phyloP scores from a whole-genome alignment of 2,329 filamentous ascomycete genomes.

The Talaromyces piceae region DNA sequence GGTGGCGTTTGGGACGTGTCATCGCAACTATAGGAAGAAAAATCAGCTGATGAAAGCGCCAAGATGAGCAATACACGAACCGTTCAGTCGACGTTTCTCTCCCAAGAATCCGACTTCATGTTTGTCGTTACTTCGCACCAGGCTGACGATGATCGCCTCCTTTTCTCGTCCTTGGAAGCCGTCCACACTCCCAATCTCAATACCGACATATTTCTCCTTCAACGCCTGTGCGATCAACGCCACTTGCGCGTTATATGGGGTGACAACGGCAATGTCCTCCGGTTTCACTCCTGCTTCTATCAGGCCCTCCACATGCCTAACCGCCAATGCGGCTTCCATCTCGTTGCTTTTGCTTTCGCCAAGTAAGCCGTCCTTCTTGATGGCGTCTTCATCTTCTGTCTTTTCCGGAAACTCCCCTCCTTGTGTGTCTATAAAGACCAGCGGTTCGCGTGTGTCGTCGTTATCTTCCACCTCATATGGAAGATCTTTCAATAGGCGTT shows the following conservation, averaged over 20 bases:
- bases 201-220: slow-evolving; percentile 71
- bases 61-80: slow-evolving; percentile 45
- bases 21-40: slow-evolving; percentile 66
- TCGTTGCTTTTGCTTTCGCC: slow-evolving; percentile 86
- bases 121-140: slow-evolving; percentile 85
- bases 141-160: slow-evolving; percentile 83
- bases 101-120: slow-evolving; percentile 87
- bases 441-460: slow-evolving; percentile 78
- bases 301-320: slow-evolving; percentile 65
- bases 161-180: slow-evolving; percentile 97
- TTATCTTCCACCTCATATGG: slow-evolving; percentile 69
- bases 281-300: slow-evolving; percentile 71
- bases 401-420: slow-evolving; percentile 86
- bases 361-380: slow-evolving; percentile 45
- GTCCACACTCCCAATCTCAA: slow-evolving; percentile 94
- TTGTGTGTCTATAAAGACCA: slow-evolving; percentile 95
- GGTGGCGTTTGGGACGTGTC: slow-evolving; percentile 84
- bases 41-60: background rate
- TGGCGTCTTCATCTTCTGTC: slow-evolving; percentile 62
- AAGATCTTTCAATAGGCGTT: slow-evolving; percentile 66
- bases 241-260: slow-evolving; percentile 93
- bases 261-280: slow-evolving; percentile 86
- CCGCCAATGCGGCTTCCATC: slow-evolving; percentile 77
- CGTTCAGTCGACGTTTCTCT: slow-evolving; percentile 87
- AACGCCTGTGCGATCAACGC: slow-evolving; percentile 67